Conservation (phyloP, 257 asterid genomes). For the Salvia hispanica region DNA sequence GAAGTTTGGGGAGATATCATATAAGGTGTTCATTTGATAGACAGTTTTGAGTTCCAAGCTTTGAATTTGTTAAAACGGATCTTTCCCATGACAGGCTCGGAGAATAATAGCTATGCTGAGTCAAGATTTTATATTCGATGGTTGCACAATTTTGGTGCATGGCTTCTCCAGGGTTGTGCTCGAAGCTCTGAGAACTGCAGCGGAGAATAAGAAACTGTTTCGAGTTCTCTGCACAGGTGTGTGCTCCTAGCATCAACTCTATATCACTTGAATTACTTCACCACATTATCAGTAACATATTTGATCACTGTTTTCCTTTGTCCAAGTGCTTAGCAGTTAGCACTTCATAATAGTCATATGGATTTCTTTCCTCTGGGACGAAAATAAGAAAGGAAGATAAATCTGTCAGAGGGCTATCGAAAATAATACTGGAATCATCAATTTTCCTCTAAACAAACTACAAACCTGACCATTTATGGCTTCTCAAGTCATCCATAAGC, state of each 20-base stretch:
- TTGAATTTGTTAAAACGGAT: slow-evolving; percentile 1
- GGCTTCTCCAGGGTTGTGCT: slow-evolving; percentile 94
- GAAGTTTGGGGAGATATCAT: slow-evolving; percentile 93
- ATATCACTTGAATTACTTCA: not conserved
- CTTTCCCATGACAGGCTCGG: slow-evolving; percentile 65
- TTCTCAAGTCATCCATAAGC: slow-evolving; percentile 4
- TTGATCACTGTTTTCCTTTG: slow-evolving; percentile 1
- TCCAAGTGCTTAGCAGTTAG: slow-evolving; percentile 11
- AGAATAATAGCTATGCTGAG: slow-evolving; percentile 85
- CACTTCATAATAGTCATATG: not conserved
- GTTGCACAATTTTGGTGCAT: slow-evolving; percentile 93
- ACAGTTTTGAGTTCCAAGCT: slow-evolving; percentile 3
- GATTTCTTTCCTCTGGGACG: not conserved
- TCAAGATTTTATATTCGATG: slow-evolving; percentile 91
- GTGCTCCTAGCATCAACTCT: slow-evolving; percentile 20
- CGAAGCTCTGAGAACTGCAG: slow-evolving; percentile 80
- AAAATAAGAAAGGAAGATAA: not conserved
- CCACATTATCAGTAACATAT: not conserved
- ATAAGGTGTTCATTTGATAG: slow-evolving; percentile 51
- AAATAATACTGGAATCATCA: slow-evolving; percentile 12
- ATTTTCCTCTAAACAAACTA: not conserved
- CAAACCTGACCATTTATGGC: slow-evolving; percentile 3
- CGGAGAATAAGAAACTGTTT: slow-evolving; percentile 67
- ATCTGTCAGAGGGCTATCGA: not conserved
- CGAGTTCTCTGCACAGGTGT: slow-evolving; percentile 91